These are phyloP conservation scores for Entonaema liquescens DNA, from an alignment of 495 filamentous ascomycete genomes.

Conservation along the genomic window DNA sequence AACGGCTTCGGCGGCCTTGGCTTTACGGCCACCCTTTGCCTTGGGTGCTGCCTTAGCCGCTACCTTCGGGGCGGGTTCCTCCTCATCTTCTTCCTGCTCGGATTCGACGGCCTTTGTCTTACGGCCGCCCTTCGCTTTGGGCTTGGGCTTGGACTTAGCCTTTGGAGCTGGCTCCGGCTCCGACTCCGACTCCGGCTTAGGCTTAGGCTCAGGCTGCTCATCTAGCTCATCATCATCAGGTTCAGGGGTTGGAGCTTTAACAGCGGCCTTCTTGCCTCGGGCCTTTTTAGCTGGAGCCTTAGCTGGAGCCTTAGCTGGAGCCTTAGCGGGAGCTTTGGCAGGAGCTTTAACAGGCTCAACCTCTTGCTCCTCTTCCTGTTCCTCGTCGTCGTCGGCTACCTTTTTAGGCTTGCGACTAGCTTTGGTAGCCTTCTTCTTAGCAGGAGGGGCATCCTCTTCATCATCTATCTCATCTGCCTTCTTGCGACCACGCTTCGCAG, in stretches of 20 bases:
- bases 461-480: slow-evolving; percentile 47
- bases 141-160: slow-evolving; percentile 30
- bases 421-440: slow-evolving; percentile 36
- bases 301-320: slow-evolving; percentile 19
- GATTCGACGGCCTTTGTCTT: neutral
- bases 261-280: slow-evolving; percentile 44
- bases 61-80: slow-evolving; percentile 22
- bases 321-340: slow-evolving; percentile 8
- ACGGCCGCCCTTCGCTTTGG: slow-evolving; percentile 29
- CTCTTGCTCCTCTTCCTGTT: slow-evolving; percentile 48
- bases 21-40: slow-evolving; percentile 43
- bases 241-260: slow-evolving; percentile 30
- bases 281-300: slow-evolving; percentile 46
- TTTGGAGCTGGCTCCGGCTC: too few species aligned
- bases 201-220: slow-evolving; percentile 42
- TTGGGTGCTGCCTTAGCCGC: slow-evolving; percentile 32
- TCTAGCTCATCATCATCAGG: slow-evolving; percentile 45
- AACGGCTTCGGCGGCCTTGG: slow-evolving; percentile 30
- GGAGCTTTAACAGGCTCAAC: slow-evolving; percentile 30
- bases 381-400: slow-evolving; percentile 34
- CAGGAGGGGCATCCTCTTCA: slow-evolving; percentile 34
- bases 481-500: slow-evolving; percentile 53
- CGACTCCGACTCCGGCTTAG: slow-evolving; percentile 36
- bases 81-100: slow-evolving; percentile 22
- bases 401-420: slow-evolving; percentile 29